A percentile compares a stretch with the other conserved stretches of the same genome.
These are phyloP conservation scores for Sporothrix variecibatus DNA, from an alignment of 2,329 filamentous ascomycete genomes.

Conservation along the genomic window DNA sequence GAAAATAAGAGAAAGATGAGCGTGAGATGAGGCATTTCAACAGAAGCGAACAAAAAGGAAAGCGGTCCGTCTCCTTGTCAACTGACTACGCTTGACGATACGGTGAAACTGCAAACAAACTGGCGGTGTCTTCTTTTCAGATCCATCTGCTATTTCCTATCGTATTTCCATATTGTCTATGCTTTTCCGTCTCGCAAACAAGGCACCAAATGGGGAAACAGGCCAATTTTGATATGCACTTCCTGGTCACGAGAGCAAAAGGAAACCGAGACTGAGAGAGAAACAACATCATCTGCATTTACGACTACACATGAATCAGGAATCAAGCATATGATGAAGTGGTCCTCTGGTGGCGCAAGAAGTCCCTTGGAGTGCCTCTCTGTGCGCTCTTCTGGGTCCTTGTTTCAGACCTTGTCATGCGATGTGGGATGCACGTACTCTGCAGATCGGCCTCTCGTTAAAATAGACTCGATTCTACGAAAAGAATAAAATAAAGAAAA, in stretches of 20 bases:
- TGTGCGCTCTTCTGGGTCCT: background rate
- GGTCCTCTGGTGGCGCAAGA: too few species aligned
- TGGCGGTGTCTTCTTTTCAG: background rate
- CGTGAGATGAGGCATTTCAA: background rate
- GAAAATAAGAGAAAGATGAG: background rate
- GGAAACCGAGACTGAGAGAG: background rate
- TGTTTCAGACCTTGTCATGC: conserved; percentile 24
- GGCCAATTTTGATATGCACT: background rate
- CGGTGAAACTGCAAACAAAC: background rate
- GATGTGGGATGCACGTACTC: background rate
- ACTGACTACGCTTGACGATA: background rate
- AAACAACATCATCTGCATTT: background rate
- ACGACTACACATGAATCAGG: too few species aligned
- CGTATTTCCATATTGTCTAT: background rate
- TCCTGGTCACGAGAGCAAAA: background rate
- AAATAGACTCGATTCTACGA: background rate
- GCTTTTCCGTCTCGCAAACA: background rate
- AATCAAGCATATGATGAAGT: too few species aligned
- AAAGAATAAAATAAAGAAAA: too few species aligned
- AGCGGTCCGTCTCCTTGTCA: background rate
- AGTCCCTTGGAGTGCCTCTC: background rate
- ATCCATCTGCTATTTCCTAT: background rate
- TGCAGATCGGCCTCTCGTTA: conserved; percentile 1
- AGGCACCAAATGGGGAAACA: background rate
- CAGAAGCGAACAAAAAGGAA: background rate